These are phyloP conservation scores for Aspergillus viridinutans DNA, from an alignment of 2,329 filamentous ascomycete species.

Conservation along the genomic window DNA sequence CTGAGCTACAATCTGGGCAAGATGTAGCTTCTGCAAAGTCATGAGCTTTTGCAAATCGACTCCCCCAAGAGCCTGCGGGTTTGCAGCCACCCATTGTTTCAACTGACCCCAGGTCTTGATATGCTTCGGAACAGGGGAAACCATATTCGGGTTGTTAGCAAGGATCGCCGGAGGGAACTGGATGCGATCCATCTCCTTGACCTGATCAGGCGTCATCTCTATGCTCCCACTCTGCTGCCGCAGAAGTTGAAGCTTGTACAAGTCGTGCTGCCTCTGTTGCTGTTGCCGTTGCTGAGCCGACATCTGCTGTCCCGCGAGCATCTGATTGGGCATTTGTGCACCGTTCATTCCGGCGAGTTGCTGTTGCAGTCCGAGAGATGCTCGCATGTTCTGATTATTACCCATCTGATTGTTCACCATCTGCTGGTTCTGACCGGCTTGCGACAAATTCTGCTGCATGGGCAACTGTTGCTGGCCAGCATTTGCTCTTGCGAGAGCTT, in stretches of 20 bases:
- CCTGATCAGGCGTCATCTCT: slow-evolving; percentile 39
- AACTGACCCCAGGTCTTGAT: slow-evolving; percentile 55
- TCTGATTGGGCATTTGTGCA: slow-evolving; percentile 26
- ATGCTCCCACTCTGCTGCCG: slow-evolving; percentile 30
- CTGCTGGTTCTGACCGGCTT: slow-evolving; percentile 29
- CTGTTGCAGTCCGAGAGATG: slow-evolving; percentile 32
- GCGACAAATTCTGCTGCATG: slow-evolving; percentile 28
- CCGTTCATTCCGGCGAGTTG: slow-evolving; percentile 29
- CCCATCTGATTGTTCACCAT: slow-evolving; percentile 30
- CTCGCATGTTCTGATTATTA: slow-evolving; percentile 32
- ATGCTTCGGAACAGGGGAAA: slow-evolving; percentile 43
- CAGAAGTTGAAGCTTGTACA: slow-evolving; percentile 28
- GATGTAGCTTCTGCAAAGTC: slow-evolving; percentile 42
- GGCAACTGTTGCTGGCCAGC: slow-evolving; percentile 25
- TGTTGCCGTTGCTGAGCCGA: slow-evolving; percentile 30
- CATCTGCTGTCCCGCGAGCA: slow-evolving; percentile 29
- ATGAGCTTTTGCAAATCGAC: slow-evolving; percentile 40
- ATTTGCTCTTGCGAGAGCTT: slow-evolving; percentile 29
- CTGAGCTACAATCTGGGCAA: slow-evolving; percentile 36
- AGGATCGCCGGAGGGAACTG: slow-evolving; percentile 36
- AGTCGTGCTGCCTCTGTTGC: slow-evolving; percentile 17
- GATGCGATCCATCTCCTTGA: slow-evolving; percentile 41
- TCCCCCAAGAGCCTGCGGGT: slow-evolving; percentile 40
- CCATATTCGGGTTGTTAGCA: slow-evolving; percentile 27
- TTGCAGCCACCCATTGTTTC: slow-evolving; percentile 50